These are phyloP conservation scores for Chloromonas sp. DNA, from an alignment of 163 green algal species.

Conservation along the genomic window DNA sequence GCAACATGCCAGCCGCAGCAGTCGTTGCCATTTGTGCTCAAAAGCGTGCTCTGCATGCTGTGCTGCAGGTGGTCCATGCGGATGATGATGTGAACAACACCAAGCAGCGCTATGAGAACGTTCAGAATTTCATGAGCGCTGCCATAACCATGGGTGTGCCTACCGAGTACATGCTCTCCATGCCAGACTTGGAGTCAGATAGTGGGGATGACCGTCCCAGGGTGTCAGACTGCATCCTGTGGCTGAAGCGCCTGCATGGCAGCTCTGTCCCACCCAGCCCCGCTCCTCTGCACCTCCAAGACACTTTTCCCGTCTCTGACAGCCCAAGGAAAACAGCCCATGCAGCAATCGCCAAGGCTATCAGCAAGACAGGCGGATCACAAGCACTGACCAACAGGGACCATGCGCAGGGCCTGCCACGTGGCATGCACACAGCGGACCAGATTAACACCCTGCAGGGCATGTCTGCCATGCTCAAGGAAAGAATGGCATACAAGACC, in stretches of 20 bases:
- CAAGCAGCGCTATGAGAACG: slow-evolving; percentile 35
- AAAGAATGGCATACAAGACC: slow-evolving; percentile 38
- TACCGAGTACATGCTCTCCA: slow-evolving; percentile 38
- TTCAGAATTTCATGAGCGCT: slow-evolving; percentile 49
- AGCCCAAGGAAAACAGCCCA: not conserved
- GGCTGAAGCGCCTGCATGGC: slow-evolving; percentile 35
- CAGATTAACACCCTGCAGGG: slow-evolving; percentile 10
- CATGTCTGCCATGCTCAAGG: slow-evolving; percentile 40
- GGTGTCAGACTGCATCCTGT: slow-evolving; percentile 63
- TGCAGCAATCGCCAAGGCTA: not conserved
- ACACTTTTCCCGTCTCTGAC: not conserved
- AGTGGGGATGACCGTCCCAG: slow-evolving; percentile 41
- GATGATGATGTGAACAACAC: slow-evolving; percentile 3
- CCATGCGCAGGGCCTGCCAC: not conserved
- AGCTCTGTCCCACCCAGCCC: not conserved
- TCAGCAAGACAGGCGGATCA: not conserved
- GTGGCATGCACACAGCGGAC: not conserved
- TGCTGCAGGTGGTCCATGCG: not conserved
- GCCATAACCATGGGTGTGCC: slow-evolving; percentile 34
- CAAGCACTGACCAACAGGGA: slow-evolving; percentile 6
- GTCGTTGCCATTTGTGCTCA: not conserved
- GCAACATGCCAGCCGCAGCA: not conserved
- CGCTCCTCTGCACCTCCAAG: not conserved
- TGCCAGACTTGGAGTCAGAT: slow-evolving; percentile 45
- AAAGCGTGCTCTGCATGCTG: not conserved